These are phyloP conservation scores for Termitomyces heimii DNA, from an alignment of 768 basidiomycete genomes.

Conservation along the genomic window DNA sequence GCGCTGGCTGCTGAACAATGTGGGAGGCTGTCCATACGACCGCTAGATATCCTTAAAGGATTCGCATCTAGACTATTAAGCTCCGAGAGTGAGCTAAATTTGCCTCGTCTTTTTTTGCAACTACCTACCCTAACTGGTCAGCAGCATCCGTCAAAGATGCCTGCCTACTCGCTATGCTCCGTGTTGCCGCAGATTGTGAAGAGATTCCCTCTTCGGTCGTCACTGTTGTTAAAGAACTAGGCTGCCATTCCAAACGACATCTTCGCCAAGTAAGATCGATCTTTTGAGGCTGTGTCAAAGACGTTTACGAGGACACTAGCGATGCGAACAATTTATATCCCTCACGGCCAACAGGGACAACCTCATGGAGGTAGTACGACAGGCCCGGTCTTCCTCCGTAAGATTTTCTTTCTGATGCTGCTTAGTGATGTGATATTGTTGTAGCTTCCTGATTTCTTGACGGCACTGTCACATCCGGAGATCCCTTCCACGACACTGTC, in stretches of 20 bases:
- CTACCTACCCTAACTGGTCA: slow-evolving; percentile 4
- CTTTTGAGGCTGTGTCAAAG: neutral
- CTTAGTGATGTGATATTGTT: neutral
- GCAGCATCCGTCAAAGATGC: slow-evolving; percentile 71
- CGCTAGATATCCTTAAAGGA: slow-evolving; percentile 41
- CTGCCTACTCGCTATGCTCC: slow-evolving; percentile 65
- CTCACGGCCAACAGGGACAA: slow-evolving; percentile 37
- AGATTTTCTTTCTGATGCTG: slow-evolving; percentile 14
- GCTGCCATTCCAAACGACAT: slow-evolving; percentile 41
- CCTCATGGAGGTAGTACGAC: slow-evolving; percentile 41
- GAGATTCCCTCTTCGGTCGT: slow-evolving; percentile 42
- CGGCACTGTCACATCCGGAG: slow-evolving; percentile 28
- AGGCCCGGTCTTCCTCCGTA: slow-evolving; percentile 54
- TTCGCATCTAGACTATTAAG: slow-evolving; percentile 32
- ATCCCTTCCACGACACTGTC: slow-evolving; percentile 13
- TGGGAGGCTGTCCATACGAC: slow-evolving; percentile 42
- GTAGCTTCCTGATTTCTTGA: slow-evolving; percentile 70
- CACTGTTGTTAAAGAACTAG: slow-evolving; percentile 34
- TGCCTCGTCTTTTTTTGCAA: neutral
- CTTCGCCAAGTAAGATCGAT: slow-evolving; percentile 46
- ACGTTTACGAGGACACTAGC: slow-evolving; percentile 31
- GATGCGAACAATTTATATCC: slow-evolving; percentile 63
- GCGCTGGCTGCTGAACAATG: slow-evolving; percentile 65
- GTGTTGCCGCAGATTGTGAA: slow-evolving; percentile 55
- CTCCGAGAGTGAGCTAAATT: slow-evolving; percentile 35